These are phyloP conservation scores for Benincasa hispida DNA, from an alignment of 306 rosid genomes.

Conservation along the genomic window DNA sequence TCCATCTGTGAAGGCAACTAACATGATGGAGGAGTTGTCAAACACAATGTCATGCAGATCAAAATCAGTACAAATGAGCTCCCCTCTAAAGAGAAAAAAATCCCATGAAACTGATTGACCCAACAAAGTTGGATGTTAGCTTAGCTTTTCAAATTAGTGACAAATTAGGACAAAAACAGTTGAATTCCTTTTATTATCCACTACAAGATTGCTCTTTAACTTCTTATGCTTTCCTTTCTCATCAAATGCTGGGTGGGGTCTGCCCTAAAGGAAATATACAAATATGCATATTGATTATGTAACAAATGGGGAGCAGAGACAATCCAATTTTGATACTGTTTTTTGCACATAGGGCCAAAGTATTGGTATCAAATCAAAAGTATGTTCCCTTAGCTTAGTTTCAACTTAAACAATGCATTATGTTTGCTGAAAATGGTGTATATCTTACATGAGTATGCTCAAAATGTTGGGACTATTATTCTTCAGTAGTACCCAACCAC, in stretches of 20 bases:
- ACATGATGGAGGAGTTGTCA: slow-evolving; percentile 43
- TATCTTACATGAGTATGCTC: slow-evolving; percentile 2
- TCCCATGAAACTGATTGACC: slow-evolving; percentile 36
- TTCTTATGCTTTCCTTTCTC: slow-evolving; percentile 19
- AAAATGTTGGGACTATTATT: slow-evolving; percentile 3
- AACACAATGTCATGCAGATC: slow-evolving; percentile 26
- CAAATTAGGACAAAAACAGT: slow-evolving; percentile 20
- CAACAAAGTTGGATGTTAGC: slow-evolving; percentile 27
- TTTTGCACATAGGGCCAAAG: slow-evolving; percentile 13
- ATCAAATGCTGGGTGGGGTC: slow-evolving; percentile 39
- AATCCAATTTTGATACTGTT: slow-evolving; percentile 34
- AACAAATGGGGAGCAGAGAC: slow-evolving; percentile 39
- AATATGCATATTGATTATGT: slow-evolving; percentile 16
- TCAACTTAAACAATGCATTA: slow-evolving; percentile 4
- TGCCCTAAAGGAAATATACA: slow-evolving; percentile 5
- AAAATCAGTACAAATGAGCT: slow-evolving; percentile 10
- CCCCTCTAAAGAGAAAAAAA: slow-evolving; percentile 1
- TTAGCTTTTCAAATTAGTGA: slow-evolving; percentile 6
- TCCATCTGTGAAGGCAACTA: slow-evolving; percentile 36
- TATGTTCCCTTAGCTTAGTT: slow-evolving; percentile 12
- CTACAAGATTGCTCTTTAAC: slow-evolving; percentile 11
- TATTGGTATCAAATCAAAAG: slow-evolving; percentile 13
- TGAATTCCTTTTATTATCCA: slow-evolving; percentile 26
- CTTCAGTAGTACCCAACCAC: slow-evolving; percentile 3
- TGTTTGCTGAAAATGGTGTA: background rate